These are phyloP conservation scores for Talinum fruticosum DNA, from an alignment of 148 eudicot genomes.

Conservation along the genomic window DNA sequence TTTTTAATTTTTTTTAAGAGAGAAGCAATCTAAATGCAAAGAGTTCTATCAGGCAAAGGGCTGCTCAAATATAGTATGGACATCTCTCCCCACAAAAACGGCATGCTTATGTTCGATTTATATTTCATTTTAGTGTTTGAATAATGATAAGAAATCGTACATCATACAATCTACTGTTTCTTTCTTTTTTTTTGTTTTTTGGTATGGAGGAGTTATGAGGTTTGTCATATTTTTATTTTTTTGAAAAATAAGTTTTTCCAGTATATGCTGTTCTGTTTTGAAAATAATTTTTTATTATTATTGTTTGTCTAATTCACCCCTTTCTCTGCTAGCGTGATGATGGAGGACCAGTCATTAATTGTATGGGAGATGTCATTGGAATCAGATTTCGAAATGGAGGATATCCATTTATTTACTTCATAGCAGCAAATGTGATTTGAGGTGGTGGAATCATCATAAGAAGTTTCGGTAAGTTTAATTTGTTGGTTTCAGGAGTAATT, in stretches of 20 bases:
- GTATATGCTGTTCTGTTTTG: no score
- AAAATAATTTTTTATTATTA: no score
- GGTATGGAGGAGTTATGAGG: no score
- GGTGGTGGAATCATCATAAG: background rate
- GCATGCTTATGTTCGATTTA: no score
- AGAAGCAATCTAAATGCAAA: background rate
- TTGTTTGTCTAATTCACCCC: no score
- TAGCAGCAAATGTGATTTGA: background rate
- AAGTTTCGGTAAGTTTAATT: background rate
- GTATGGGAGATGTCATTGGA: background rate
- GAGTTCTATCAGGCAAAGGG: background rate
- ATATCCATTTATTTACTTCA: background rate
- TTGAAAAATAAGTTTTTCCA: no score
- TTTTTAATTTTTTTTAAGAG: background rate
- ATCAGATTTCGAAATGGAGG: background rate
- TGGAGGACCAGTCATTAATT: background rate
- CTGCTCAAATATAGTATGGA: background rate
- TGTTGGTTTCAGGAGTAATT: no score
- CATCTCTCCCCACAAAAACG: background rate
- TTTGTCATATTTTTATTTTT: no score
- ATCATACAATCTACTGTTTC: no score
- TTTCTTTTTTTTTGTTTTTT: no score
- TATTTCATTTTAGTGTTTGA: no score
- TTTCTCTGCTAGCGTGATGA: background rate
- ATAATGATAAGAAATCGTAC: no score